Evolutionary conservation across 2,329 filamentous ascomycete genomes (phyloP).

Genomic region (Emericellopsis cladophorae): DNA sequence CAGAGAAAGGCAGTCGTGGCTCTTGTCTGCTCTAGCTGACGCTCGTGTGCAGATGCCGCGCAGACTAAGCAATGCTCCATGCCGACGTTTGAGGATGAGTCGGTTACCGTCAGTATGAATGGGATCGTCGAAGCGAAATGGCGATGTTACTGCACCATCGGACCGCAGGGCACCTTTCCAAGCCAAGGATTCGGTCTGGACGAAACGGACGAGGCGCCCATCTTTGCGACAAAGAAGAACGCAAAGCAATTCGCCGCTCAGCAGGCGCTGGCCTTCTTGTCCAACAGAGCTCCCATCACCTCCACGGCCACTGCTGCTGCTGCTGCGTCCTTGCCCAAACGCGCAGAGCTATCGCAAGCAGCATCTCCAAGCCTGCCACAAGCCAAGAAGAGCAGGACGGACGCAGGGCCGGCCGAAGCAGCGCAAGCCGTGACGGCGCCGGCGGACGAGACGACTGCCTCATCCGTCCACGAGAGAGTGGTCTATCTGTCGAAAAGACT

Average conservation of each 20-base stretch:
- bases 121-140: slow-evolving; percentile 11
- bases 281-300: slow-evolving; percentile 5
- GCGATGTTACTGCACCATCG: slow-evolving; percentile 12
- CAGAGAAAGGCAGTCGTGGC: no score
- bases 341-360: not conserved
- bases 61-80: not conserved
- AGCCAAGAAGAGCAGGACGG: slow-evolving; percentile 6
- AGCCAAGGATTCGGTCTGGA: slow-evolving; percentile 20
- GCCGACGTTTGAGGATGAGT: slow-evolving; percentile 3
- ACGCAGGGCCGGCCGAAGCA: slow-evolving; percentile 3
- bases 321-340: not conserved
- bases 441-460: slow-evolving; percentile 1
- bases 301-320: not conserved
- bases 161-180: slow-evolving; percentile 10
- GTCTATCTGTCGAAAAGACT: slow-evolving; percentile 18
- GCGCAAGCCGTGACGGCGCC: not conserved
- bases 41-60: no score
- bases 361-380: not conserved
- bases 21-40: no score
- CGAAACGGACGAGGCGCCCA: slow-evolving; percentile 12
- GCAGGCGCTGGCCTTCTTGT: slow-evolving; percentile 29
- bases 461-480: slow-evolving; percentile 13
- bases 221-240: slow-evolving; percentile 34
- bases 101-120: slow-evolving; percentile 9
- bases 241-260: slow-evolving; percentile 41